Evolutionary conservation across 1,284 basidiomycete genomes (phyloP).

Genomic region (Inonotus obliquus): DNA sequence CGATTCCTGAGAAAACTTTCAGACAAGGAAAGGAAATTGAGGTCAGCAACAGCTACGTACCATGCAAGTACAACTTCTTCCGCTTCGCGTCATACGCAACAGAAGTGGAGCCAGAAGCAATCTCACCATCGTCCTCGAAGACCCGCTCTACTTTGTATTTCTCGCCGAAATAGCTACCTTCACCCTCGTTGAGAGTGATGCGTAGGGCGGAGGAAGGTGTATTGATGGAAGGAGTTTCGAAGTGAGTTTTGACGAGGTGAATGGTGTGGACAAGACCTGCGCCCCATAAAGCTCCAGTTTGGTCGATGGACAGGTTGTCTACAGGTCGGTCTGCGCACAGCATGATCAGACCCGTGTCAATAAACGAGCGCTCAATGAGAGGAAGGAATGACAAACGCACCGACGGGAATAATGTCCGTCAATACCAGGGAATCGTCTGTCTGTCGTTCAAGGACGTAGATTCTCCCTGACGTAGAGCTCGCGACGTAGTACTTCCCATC

Average conservation of each 20-base stretch:
- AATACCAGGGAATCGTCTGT: slow-evolving; percentile 49
- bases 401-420: slow-evolving; percentile 41
- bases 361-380: not conserved
- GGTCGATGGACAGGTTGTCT: slow-evolving; percentile 56
- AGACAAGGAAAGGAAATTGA: not conserved
- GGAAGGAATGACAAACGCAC: slow-evolving; percentile 26
- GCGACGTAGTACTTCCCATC: slow-evolving; percentile 54
- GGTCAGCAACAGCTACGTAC: slow-evolving; percentile 28
- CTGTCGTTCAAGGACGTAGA: slow-evolving; percentile 52
- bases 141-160: slow-evolving; percentile 61
- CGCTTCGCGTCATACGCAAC: slow-evolving; percentile 47
- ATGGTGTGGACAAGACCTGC: slow-evolving; percentile 37
- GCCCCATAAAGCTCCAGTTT: slow-evolving; percentile 52
- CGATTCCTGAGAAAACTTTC: slow-evolving; percentile 23
- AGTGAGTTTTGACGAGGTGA: slow-evolving; percentile 32
- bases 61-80: slow-evolving; percentile 48
- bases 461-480: slow-evolving; percentile 34
- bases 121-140: slow-evolving; percentile 57
- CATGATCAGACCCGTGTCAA: not conserved
- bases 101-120: slow-evolving; percentile 50
- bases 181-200: slow-evolving; percentile 49
- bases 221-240: slow-evolving; percentile 34
- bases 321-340: slow-evolving; percentile 37
- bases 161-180: slow-evolving; percentile 50
- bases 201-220: slow-evolving; percentile 46